phyloP scores from a whole-genome alignment of 2,329 filamentous ascomycete species.

The Pestalotiopsis sp. region DNA sequence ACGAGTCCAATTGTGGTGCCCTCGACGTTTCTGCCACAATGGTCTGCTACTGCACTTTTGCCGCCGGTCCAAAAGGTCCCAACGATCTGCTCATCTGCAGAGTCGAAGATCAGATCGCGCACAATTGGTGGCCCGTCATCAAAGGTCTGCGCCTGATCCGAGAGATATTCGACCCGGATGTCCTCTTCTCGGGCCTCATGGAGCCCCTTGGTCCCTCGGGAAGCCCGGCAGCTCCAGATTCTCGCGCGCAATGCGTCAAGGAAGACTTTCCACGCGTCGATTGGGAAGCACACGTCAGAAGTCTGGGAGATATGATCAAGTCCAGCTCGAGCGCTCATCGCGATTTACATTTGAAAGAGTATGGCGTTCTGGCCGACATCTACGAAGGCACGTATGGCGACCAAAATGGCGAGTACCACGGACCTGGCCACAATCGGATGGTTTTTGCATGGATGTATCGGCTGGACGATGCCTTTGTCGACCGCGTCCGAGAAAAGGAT shows the following conservation, averaged over 20 bases:
- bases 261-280: neutral
- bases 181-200: conserved; percentile 15
- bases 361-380: neutral
- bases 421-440: conserved; percentile 20
- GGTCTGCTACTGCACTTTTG: conserved; percentile 33
- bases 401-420: conserved; percentile 20
- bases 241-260: neutral
- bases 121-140: conserved; percentile 14
- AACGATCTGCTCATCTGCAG: conserved; percentile 31
- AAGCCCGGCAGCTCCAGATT: neutral
- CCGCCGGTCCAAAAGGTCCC: conserved; percentile 29
- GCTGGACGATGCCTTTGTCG: conserved; percentile 28
- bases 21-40: conserved; percentile 30
- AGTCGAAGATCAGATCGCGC: conserved; percentile 19
- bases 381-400: conserved; percentile 15
- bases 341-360: neutral
- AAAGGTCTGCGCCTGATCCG: conserved; percentile 13
- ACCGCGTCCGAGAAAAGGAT: conserved; percentile 27
- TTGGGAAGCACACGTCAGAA: neutral
- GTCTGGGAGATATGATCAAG: neutral
- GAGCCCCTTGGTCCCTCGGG: neutral
- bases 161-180: neutral
- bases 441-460: conserved; percentile 32
- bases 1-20: conserved; percentile 31
- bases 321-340: neutral